Percentiles rank a stretch among this genome's conserved stretches.
Evolutionary conservation across 2,329 filamentous ascomycete genomes (phyloP).

Genomic region (Emmonsia crescens): DNA sequence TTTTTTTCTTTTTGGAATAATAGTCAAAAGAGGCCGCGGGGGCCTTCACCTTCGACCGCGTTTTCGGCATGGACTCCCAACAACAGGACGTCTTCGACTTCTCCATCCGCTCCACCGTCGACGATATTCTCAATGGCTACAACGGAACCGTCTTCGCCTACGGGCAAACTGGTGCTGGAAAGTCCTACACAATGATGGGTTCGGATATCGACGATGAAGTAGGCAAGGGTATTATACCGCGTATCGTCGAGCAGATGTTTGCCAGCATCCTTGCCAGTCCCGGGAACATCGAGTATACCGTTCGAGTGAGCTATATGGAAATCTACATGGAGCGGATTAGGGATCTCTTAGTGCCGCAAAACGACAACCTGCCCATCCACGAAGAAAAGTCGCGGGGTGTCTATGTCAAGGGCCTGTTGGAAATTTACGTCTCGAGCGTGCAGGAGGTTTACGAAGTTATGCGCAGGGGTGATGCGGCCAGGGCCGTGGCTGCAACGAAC

Average conservation of each 20-base stretch:
- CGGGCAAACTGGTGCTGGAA: conserved; percentile 94
- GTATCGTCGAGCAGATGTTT: conserved; percentile 96
- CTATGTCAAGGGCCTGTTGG: conserved; percentile 88
- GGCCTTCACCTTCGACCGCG: conserved; percentile 90
- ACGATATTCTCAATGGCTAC: conserved; percentile 97
- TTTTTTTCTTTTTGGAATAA: conserved; percentile 11
- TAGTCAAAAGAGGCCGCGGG: conserved; percentile 75
- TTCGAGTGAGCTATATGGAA: conserved; percentile 97
- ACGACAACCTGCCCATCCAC: conserved; percentile 95
- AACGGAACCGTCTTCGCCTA: conserved; percentile 99
- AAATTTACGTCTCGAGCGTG: conserved; percentile 92
- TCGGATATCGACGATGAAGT: conserved; percentile 84
- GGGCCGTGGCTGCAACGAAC: conserved; percentile 92
- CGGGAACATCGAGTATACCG: conserved; percentile 94
- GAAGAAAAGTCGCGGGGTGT: conserved; percentile 94
- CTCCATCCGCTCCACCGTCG: conserved; percentile 89
- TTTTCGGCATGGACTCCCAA: conserved; percentile 86
- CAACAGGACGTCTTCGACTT: conserved; percentile 96
- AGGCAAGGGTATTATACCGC: conserved; percentile 86
- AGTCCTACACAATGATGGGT: conserved; percentile 99
- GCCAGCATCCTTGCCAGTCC: conserved; percentile 86
- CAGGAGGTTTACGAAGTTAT: conserved; percentile 96
- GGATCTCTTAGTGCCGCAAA: conserved; percentile 81
- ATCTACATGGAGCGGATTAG: conserved; percentile 99
- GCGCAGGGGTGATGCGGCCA: conserved; percentile 76